These are phyloP conservation scores for Gaertneriomyces semiglobifer DNA, from an alignment of 192 early-diverging fungal species.

Conservation along the genomic window DNA sequence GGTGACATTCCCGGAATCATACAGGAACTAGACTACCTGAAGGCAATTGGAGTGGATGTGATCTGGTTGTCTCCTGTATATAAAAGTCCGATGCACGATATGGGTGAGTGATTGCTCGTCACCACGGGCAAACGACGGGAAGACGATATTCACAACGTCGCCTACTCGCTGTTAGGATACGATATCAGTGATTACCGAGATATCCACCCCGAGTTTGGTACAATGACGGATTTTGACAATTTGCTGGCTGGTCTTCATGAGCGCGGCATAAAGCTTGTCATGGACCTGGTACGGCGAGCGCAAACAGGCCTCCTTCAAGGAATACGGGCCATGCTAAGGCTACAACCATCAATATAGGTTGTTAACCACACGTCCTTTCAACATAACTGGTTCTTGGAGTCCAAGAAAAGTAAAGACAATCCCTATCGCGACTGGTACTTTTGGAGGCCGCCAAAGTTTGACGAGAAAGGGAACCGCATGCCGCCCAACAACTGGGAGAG, in stretches of 20 bases:
- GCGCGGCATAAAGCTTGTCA: slow-evolving; percentile 6
- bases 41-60: slow-evolving; percentile 5
- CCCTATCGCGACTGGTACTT: too few species aligned
- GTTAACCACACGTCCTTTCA: too few species aligned
- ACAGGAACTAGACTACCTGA: slow-evolving; percentile 10
- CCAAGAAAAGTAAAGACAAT: too few species aligned
- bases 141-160: background rate
- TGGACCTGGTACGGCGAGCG: slow-evolving; percentile 4
- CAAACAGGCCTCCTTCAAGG: too few species aligned
- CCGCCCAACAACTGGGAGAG: too few species aligned
- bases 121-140: background rate
- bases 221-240: background rate
- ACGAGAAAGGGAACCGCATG: too few species aligned
- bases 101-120: background rate
- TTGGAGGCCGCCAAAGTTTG: too few species aligned
- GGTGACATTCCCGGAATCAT: slow-evolving; percentile 17
- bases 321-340: too few species aligned
- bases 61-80: slow-evolving; percentile 10
- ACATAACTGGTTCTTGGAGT: too few species aligned
- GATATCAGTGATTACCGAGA: slow-evolving; percentile 1
- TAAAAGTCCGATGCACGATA: slow-evolving; percentile 11
- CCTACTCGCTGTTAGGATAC: background rate
- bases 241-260: background rate
- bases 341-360: too few species aligned
- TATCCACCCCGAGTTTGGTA: slow-evolving; percentile 1